A percentile compares a stretch with the other conserved stretches of the same genome.
Conservation (phyloP, 1,284 basidiomycete species). For the Ganoderma multipileum region DNA sequence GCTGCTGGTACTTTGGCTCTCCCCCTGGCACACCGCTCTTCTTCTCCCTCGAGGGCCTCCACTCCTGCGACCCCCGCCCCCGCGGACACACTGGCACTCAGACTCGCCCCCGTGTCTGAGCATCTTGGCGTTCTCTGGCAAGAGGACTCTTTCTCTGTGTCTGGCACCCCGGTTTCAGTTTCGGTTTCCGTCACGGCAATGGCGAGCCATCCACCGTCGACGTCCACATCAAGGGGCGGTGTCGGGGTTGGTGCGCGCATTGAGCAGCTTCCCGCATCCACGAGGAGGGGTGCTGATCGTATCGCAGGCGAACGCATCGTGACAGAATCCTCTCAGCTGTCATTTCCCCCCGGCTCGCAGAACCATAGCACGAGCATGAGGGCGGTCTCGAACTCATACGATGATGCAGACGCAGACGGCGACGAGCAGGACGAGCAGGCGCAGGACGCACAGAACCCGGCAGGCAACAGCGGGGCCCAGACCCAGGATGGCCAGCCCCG, state of each 20-base stretch:
- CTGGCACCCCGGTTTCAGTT: constrained; percentile 2
- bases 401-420: constrained; percentile 19
- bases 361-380: constrained; percentile 11
- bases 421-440: constrained; percentile 24
- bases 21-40: constrained; percentile 20
- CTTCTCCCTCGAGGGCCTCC: constrained; percentile 30
- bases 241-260: constrained; percentile 22
- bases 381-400: constrained; percentile 22
- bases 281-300: constrained; percentile 28
- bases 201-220: constrained; percentile 20
- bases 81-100: constrained; percentile 18
- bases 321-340: constrained; percentile 21
- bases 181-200: constrained; percentile 15
- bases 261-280: constrained; percentile 24
- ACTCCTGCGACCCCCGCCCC: constrained; percentile 19
- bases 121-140: constrained; percentile 6
- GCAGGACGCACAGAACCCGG: constrained; percentile 14
- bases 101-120: constrained; percentile 18
- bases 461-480: constrained; percentile 15
- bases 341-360: constrained; percentile 14
- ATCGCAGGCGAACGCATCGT: constrained; percentile 26
- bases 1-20: constrained; percentile 26
- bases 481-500: constrained; percentile 26
- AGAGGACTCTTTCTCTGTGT: constrained; percentile 10
- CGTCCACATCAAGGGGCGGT: constrained; percentile 23